A percentile compares a stretch with the other conserved stretches of the same genome.
These are phyloP conservation scores for Hordeum pubiflorum DNA, from an alignment of 202 grass and related monocot species.

Conservation along the genomic window DNA sequence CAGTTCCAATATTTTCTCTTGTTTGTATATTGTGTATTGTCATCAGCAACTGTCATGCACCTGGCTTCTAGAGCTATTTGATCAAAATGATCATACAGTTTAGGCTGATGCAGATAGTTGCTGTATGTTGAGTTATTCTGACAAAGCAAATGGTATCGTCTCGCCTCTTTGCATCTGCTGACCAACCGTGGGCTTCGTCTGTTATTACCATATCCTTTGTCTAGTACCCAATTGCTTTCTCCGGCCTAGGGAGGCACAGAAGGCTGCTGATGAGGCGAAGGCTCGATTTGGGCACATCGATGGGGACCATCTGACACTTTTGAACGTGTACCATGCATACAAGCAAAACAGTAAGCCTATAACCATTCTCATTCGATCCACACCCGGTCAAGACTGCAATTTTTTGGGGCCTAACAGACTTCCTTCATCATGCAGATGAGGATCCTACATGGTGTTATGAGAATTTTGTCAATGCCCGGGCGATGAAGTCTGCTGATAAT, in stretches of 20 bases:
- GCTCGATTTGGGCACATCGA: constrained; percentile 86
- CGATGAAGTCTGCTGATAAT: constrained; percentile 85
- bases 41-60: constrained; percentile 70
- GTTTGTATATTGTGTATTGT: constrained; percentile 17
- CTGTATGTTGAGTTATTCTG: constrained; percentile 81
- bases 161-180: constrained; percentile 81
- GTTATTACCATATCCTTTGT: constrained; percentile 78
- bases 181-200: constrained; percentile 75
- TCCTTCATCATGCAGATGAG: constrained; percentile 45
- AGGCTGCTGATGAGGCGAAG: constrained; percentile 92
- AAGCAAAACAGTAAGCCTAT: constrained; percentile 75
- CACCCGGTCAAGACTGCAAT: not conserved
- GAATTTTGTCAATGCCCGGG: constrained; percentile 75
- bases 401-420: constrained; percentile 18
- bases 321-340: constrained; percentile 91
- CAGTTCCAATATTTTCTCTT: not conserved
- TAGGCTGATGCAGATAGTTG: constrained; percentile 90
- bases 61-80: constrained; percentile 55
- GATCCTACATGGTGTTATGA: constrained; percentile 94
- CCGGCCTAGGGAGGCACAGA: constrained; percentile 93
- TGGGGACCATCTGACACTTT: constrained; percentile 84
- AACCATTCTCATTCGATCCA: not conserved
- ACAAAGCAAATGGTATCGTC: constrained; percentile 74
- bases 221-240: constrained; percentile 99
- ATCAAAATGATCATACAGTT: constrained; percentile 68